Evolutionary conservation across 23 red algal genomes (phyloP), one percentile per base, ranked within the genome.

Genomic region (Gracilaria caudata): DNA sequence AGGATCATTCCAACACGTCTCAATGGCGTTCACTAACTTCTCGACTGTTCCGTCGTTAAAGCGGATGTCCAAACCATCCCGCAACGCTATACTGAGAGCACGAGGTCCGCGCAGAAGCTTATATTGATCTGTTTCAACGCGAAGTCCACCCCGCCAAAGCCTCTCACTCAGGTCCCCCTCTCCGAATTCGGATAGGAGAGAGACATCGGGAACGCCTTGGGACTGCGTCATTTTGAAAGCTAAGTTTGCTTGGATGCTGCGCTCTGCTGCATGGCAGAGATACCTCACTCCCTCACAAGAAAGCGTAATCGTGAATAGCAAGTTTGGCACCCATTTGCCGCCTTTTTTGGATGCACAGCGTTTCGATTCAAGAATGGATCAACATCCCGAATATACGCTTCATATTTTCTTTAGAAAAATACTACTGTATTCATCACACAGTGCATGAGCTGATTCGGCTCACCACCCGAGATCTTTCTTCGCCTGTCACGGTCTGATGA

Each of bases 61-160:
- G 21, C 61, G 74, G 25, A 70, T 33, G 53, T 81, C 57, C 46
- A 82, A 47, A 0, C 61, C 63, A 60, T 82, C 68, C 7, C 59
- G 60, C 10, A 82, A 39, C 9, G 78, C 56, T 55, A 57, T 82
- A 16, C 47, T 72, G 26, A 91, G 46, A n/a, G 63, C 25, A 40
- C 68, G 87, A 30, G 77, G 36, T 55, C 77, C 53, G 3, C 43
- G 37, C 32, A 82, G 76, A 44, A 81, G 46, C 26, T 72, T 82
- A 77, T 82, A 82, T 9, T 28, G 35, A 51, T 65, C 53, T n/a
- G 29, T 7, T 36, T 35, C 54, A 45, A 68, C 65, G 25, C 87
- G 87, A 68, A 91, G 77, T 29, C 87, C 87, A 49, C 87, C 87
- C 20, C 74, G 74, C 87, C 87, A 91, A 53, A 91, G 87, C 7